Evolutionary conservation across 768 basidiomycete genomes (phyloP), one percentile per base, ranked within the genome.

Genomic region (Phaeotremella skinneri): DNA sequence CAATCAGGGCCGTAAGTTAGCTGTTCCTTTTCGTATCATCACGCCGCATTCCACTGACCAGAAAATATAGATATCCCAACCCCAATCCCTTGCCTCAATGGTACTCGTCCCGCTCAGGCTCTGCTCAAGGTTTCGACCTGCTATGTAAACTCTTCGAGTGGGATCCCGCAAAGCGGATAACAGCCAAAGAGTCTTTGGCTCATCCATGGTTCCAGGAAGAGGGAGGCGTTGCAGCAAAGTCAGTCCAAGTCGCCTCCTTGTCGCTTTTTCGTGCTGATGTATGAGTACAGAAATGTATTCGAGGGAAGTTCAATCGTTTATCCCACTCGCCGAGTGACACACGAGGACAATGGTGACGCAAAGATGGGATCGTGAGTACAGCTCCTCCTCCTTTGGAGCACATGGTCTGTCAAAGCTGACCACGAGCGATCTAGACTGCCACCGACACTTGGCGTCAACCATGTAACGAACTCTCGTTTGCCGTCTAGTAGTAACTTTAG

Each of bases 141-240:
- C 85, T 99, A n/a, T 82, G 83, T 13, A 82, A 85, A 59, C 81
- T 98, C 34, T 94, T 99, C 74, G 83, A 83, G 9, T 98, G 92
- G 78, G 90, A 97, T 76, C 94, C 94, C 0, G 88, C 89, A 67
- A 84, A 82, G 61, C 82, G 96, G 30, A 82, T 97, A 41, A 91
- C 87, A 0, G 91, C 92, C 0, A 82, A 83, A 63, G 85, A 89
- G 59, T 88, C 91, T 0, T 79, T 99, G 1, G 81, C 80, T 20
- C 93, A 97, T 75, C 83, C 83, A 63, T 99, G 93, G 91, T 99
- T 98, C 76, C 82, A 83, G 23, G 91, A 94, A 72, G 93, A 93
- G 6, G 91, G 91, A 7, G 82, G 82, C 43, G 90, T 93, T 2
- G 88, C 87, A 17, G 81, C 81, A 74, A 91, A 94, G 93, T 96